These are phyloP conservation scores for Lonicera japonica DNA, from an alignment of 129 eudicot species.

Conservation along the genomic window DNA sequence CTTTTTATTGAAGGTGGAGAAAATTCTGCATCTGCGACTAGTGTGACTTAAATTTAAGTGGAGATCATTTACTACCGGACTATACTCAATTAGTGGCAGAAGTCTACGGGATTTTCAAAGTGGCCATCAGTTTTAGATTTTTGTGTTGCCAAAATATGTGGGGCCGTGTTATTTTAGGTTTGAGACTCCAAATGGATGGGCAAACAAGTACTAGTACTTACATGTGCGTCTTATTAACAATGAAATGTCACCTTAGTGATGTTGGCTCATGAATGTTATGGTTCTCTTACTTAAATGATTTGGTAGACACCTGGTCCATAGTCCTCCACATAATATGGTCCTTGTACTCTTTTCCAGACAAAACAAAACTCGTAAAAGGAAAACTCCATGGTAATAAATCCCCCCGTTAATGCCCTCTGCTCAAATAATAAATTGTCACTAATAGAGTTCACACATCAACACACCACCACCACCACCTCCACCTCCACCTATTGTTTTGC, in stretches of 20 bases:
- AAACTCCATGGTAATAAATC: not conserved
- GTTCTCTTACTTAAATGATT: not conserved
- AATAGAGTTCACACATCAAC: too few relatives aligned
- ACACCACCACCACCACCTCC: too few relatives aligned
- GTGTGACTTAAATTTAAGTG: too few relatives aligned
- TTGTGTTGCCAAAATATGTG: not conserved
- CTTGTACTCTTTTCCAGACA: not conserved
- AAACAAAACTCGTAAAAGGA: not conserved
- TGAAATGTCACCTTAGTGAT: constrained; percentile 10
- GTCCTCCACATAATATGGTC: not conserved
- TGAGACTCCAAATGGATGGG: not conserved
- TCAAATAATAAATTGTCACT: not conserved
- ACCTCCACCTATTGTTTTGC: too few relatives aligned
- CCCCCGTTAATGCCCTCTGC: not conserved
- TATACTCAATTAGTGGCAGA: too few relatives aligned
- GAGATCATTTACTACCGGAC: too few relatives aligned
- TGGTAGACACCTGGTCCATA: constrained; percentile 11
- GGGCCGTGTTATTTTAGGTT: not conserved
- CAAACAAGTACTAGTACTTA: not conserved
- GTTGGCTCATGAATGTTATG: not conserved
- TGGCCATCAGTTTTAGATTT: too few relatives aligned
- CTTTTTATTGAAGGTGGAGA: too few relatives aligned
- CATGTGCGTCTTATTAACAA: not conserved
- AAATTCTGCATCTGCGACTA: too few relatives aligned
- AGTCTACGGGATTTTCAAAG: too few relatives aligned